Conservation (phyloP, 176 grass and related monocot genomes). For the Oryza brachyantha region DNA sequence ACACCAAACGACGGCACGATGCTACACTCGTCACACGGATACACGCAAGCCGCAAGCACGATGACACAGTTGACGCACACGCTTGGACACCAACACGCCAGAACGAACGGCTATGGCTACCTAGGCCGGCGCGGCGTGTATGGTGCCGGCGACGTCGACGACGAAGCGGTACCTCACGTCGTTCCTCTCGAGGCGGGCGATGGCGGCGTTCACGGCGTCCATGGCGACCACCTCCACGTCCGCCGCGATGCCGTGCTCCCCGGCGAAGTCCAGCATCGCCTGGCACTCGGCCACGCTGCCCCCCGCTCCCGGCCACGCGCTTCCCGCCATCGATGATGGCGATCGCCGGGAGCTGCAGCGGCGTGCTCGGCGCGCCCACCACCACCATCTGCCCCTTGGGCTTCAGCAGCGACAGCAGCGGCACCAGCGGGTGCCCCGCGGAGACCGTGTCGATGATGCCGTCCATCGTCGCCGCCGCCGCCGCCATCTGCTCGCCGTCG, state of each 20-base stretch:
- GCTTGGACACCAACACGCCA: no score
- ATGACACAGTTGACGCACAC: no score
- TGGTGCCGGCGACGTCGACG: constrained; percentile 42
- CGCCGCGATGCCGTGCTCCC: constrained; percentile 34
- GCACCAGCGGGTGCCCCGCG: background rate
- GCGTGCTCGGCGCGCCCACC: no score
- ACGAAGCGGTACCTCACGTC: constrained; percentile 67
- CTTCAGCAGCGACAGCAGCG: constrained; percentile 9
- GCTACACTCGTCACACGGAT: no score
- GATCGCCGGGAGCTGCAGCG: constrained; percentile 34
- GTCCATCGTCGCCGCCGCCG: constrained; percentile 42
- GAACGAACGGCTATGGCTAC: no score
- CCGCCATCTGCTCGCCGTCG: constrained; percentile 37
- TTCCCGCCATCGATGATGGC: constrained; percentile 33
- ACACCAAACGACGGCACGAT: no score
- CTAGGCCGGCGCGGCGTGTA: background rate
- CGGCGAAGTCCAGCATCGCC: constrained; percentile 38
- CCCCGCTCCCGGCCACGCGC: constrained; percentile 21
- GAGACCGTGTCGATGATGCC: constrained; percentile 63
- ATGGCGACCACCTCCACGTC: constrained; percentile 57
- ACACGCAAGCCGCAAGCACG: no score
- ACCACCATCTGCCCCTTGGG: constrained; percentile 41
- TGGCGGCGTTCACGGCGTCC: constrained; percentile 46
- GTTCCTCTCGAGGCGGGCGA: constrained; percentile 37
- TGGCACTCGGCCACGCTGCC: constrained; percentile 40